Conservation (phyloP, 176 grass and related monocot species). For the Triticum monococcum region DNA sequence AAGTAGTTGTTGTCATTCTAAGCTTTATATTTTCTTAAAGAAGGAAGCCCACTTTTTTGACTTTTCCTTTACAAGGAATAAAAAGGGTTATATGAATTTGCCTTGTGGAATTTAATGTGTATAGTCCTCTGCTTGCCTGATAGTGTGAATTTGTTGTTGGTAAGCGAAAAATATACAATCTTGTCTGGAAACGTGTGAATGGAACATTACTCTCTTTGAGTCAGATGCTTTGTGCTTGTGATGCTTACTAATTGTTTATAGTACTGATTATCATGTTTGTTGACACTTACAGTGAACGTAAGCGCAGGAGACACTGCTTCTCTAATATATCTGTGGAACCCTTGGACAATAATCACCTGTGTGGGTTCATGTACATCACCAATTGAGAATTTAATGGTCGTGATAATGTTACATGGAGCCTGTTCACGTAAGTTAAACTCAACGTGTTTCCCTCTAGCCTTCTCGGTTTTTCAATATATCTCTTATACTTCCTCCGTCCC, state of each 20-base stretch:
- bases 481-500: background rate
- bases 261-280: constrained; percentile 20
- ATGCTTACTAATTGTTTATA: background rate
- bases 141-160: background rate
- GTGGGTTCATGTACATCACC: constrained; percentile 87
- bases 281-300: constrained; percentile 46
- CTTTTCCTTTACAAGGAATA: background rate
- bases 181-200: constrained; percentile 6
- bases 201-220: background rate
- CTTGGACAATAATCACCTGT: constrained; percentile 86
- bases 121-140: constrained; percentile 3
- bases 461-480: background rate
- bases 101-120: background rate
- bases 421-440: constrained; percentile 65
- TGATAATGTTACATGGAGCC: constrained; percentile 84
- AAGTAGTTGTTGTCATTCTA: background rate
- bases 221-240: constrained; percentile 12
- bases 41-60: background rate
- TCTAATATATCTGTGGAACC: constrained; percentile 96
- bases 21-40: constrained; percentile 9
- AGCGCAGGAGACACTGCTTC: constrained; percentile 76
- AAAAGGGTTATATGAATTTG: background rate
- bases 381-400: constrained; percentile 91
- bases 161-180: background rate
- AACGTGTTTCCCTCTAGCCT: constrained; percentile 4